Evolutionary conservation across 352 stramenopile species (phyloP).

Genomic region (Phytophthora quininea): DNA sequence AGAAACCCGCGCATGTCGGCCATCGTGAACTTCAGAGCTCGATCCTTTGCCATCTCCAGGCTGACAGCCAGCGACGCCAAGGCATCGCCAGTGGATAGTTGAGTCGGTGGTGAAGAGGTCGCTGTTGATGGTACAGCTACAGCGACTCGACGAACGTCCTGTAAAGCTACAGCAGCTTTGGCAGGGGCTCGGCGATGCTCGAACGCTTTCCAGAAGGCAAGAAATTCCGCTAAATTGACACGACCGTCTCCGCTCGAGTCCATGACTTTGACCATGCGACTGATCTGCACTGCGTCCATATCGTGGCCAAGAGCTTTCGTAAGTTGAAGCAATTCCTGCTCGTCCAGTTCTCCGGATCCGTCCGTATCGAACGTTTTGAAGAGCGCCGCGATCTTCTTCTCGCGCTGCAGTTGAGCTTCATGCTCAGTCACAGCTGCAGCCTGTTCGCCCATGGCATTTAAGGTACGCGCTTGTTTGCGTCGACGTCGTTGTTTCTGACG

Average conservation of each 20-base stretch:
- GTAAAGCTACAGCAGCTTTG: conserved; percentile 16
- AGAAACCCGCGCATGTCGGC: conserved; percentile 49
- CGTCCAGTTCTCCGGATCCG: conserved; percentile 62
- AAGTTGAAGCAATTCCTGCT: conserved; percentile 52
- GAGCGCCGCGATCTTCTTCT: conserved; percentile 45
- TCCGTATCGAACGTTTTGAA: conserved; percentile 70
- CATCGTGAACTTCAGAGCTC: conserved; percentile 52
- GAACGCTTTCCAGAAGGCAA: conserved; percentile 73
- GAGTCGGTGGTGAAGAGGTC: background rate
- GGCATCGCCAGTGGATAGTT: conserved; percentile 25
- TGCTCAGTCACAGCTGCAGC: conserved; percentile 42
- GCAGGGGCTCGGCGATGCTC: conserved; percentile 31
- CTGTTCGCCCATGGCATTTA: conserved; percentile 42
- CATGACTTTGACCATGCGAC: conserved; percentile 65
- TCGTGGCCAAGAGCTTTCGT: conserved; percentile 53
- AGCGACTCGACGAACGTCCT: conserved; percentile 27
- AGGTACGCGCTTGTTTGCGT: conserved; percentile 42
- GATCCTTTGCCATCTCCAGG: conserved; percentile 59
- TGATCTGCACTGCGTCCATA: conserved; percentile 46
- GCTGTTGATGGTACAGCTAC: conserved; percentile 14
- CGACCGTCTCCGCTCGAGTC: conserved; percentile 63
- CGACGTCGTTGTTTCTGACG: conserved; percentile 41
- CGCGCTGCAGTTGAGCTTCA: conserved; percentile 28
- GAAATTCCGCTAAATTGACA: conserved; percentile 70
- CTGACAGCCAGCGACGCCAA: conserved; percentile 46